Conservation (phyloP, 1,139 yeast genomes). For the Blastobotrys malaysiensis region DNA sequence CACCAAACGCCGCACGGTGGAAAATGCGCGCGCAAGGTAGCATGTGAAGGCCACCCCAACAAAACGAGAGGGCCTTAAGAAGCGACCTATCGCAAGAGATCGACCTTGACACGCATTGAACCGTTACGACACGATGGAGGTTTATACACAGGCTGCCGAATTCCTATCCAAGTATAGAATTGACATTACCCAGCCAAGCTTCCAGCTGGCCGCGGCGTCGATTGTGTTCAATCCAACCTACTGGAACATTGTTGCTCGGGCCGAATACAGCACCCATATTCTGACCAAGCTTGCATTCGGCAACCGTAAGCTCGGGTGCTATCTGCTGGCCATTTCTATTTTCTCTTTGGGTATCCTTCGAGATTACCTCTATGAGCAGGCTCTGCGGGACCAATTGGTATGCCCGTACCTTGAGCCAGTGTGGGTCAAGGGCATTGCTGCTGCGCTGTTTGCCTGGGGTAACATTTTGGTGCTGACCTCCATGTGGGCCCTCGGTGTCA, state of each 20-base stretch:
- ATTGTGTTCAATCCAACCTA: slow-evolving; percentile 90
- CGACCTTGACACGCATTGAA: neutral
- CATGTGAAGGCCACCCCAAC: neutral
- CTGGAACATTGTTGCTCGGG: slow-evolving; percentile 90
- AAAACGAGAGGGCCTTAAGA: neutral
- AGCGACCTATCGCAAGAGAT: neutral
- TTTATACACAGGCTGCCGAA: neutral
- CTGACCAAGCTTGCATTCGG: slow-evolving; percentile 70
- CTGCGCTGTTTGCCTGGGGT: slow-evolving; percentile 54
- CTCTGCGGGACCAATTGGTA: slow-evolving; percentile 49
- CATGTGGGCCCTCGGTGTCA: slow-evolving; percentile 91
- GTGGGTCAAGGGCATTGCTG: slow-evolving; percentile 42
- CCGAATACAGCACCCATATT: slow-evolving; percentile 70
- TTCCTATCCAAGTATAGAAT: slow-evolving; percentile 9
- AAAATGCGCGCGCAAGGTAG: neutral
- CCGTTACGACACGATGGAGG: neutral
- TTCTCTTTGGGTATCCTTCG: slow-evolving; percentile 79
- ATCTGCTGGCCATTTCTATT: slow-evolving; percentile 71
- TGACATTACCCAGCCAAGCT: slow-evolving; percentile 14
- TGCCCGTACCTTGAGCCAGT: slow-evolving; percentile 35
- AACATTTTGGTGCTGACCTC: slow-evolving; percentile 74
- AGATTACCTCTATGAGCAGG: slow-evolving; percentile 69
- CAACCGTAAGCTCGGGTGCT: slow-evolving; percentile 72
- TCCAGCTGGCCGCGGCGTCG: neutral
- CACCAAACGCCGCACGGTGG: neutral